Conservation (phyloP, 805 yeast genomes). For the Lachancea cidri region DNA sequence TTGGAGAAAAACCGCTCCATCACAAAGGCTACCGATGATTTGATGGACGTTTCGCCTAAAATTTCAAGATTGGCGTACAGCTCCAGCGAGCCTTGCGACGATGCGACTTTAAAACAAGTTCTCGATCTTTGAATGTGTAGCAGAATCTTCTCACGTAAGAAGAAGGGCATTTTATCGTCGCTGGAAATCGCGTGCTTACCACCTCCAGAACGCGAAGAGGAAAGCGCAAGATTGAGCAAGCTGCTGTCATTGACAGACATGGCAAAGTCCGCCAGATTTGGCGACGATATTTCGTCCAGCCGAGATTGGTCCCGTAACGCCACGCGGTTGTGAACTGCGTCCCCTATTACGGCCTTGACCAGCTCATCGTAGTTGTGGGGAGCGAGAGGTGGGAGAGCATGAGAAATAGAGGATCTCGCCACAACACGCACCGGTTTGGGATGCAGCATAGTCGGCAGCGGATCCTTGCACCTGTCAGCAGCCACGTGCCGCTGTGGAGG, state of each 20-base stretch:
- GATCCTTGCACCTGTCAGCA: neutral
- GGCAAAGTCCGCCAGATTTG: constrained; percentile 28
- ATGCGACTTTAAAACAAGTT: constrained; percentile 48
- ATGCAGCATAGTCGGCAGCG: constrained; percentile 6
- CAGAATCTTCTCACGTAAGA: constrained; percentile 36
- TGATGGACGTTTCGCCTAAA: constrained; percentile 53
- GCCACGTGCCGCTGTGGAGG: neutral
- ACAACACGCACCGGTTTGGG: constrained; percentile 8
- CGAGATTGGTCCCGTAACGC: constrained; percentile 22
- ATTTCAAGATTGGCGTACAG: constrained; percentile 43
- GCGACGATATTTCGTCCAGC: constrained; percentile 14
- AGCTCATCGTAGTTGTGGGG: constrained; percentile 24
- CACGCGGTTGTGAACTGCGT: constrained; percentile 20
- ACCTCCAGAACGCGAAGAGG: neutral
- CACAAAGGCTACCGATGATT: constrained; percentile 53
- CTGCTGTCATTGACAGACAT: constrained; percentile 23
- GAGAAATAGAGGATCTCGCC: constrained; percentile 1
- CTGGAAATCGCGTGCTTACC: constrained; percentile 1
- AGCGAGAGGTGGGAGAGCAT: constrained; percentile 7
- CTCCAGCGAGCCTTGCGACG: constrained; percentile 21
- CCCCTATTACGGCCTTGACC: constrained; percentile 22
- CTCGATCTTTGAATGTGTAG: constrained; percentile 55
- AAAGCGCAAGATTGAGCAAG: constrained; percentile 21
- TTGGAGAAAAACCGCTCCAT: constrained; percentile 58
- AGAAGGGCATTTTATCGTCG: constrained; percentile 13